Evolutionary conservation across 2,329 filamentous ascomycete species (phyloP), one percentile per base, ranked within the genome.

Genomic region (Fusarium verrucosum): DNA sequence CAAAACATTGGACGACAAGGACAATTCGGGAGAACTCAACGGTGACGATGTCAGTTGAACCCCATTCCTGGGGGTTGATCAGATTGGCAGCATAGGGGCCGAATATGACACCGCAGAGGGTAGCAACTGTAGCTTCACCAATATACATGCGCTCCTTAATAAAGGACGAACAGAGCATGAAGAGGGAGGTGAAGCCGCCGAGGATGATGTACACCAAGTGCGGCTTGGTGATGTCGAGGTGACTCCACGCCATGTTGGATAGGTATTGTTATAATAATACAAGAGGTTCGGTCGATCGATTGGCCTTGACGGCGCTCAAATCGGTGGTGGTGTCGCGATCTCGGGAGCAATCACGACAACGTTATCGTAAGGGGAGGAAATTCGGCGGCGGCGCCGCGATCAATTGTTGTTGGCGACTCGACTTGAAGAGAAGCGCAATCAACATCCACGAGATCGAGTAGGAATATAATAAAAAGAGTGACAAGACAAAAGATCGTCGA

Each of bases 61-160:
- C 92, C 93, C 93, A 96, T 56, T 83, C 82, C 57, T 79, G 73
- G 50, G 89, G 92, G 73, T 94, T 82, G 75, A 96, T 94, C 35
- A 96, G 82, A 70, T 92, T 87, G 58, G 92, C 91, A 35, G 89
- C 92, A 80, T 93, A 88, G 16, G 93, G 93, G 0, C 93, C 92
- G 72, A 96, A 96, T 70, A 95, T 93, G 76, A 96, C 89, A 66
- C 92, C 92, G 74, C 91, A 92, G 44, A 96, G 79, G 4, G 92
- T 96, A 46, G 93, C 92, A 40, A 99, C 92, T 2, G 95, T 98
- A 46, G 95, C 95, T 84, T 99, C 95, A 75, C 95, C 95, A 77
- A 99, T 99, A 81, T 99, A 99, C 74, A 98, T 86, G 77, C 92
- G 91, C 83, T 99, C 95, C 83, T 99, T 99, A 81, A 99, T 96